Conservation (phyloP, 805 yeast species). For the Wickerhamomyces strasburgensis region DNA sequence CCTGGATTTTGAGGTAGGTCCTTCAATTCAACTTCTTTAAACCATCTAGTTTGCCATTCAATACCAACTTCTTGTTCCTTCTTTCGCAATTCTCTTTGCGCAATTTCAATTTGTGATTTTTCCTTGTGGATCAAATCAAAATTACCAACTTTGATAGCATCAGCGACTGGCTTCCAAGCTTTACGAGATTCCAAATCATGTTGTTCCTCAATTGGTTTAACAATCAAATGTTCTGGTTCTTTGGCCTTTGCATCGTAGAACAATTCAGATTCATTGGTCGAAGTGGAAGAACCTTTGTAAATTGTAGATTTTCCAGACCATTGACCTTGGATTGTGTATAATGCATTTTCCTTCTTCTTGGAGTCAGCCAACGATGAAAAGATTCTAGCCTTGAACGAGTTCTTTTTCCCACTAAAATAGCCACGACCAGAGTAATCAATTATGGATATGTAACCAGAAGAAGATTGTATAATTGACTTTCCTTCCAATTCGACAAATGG, state of each 20-base stretch:
- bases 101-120: conserved; percentile 75
- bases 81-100: conserved; percentile 77
- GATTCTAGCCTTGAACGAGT: conserved; percentile 83
- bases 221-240: conserved; percentile 52
- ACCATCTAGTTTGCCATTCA: conserved; percentile 82
- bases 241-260: conserved; percentile 59
- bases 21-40: conserved; percentile 44
- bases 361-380: conserved; percentile 48
- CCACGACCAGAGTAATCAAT: conserved; percentile 91
- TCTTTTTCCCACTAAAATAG: conserved; percentile 91
- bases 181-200: conserved; percentile 75
- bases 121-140: conserved; percentile 69
- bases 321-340: conserved; percentile 82
- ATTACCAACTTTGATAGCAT: conserved; percentile 72
- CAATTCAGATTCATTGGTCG: conserved; percentile 40
- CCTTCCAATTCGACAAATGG: conserved; percentile 96
- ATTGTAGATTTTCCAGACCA: conserved; percentile 81
- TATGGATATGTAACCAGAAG: conserved; percentile 67
- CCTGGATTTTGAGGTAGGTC: conserved; percentile 22
- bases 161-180: conserved; percentile 90
- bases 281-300: conserved; percentile 47
- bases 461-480: conserved; percentile 74
- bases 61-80: conserved; percentile 60
- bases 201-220: conserved; percentile 81
- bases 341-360: conserved; percentile 51